Base-by-base conservation (phyloP, 1,284 basidiomycete genomes). In the Pseudozyma pruni region DNA sequence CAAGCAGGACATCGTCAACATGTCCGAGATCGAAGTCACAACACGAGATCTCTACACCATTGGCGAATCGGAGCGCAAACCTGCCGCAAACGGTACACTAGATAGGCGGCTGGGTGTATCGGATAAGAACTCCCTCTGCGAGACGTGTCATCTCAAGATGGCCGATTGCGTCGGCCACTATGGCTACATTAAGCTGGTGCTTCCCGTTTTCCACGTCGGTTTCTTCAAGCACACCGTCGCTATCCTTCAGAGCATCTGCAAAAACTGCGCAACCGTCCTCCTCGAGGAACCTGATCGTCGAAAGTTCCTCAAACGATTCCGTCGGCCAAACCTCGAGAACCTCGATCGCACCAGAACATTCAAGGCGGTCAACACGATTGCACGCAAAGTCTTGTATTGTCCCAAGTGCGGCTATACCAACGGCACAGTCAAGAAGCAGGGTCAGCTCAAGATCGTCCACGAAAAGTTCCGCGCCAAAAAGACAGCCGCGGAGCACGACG, bases 101-200 rank as follows among this genome's bases (percentile, higher is more conserved):
- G 80, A 82, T 50, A 62, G 79, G n/a, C 70, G 80, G 11, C 47
- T 82, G 54, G 96, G 96, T 41, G 95, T 95, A 2, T 93, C 93
- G 39, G 94, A 97, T 82, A 98, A 98, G 85, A 88, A 86, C 64
- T 88, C 91, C 10, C 91, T 89, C 72, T 99, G 96, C 84, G 91
- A 95, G 83, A 99, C 96, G 0, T 99, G 96, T 80, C 93, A 93
- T 14, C 88, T 94, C 67, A 89, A 89, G 38, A 90, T 93, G 57
- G 91, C 94, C 2, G 93, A 97, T 72, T 99, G 96, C 82, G 94
- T 98, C 7, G 96, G 96, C 1, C 94, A 98, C 83, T 97, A 95
- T 83, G 94, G 94, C 46, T 83, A 83, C 64, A 82, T 83, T 75
- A 81, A 81, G 58, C 88, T 98, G 33, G 89, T 91, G 29, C 89